Base-by-base conservation (phyloP, 495 filamentous ascomycete species). In the Hypoxylon fuscum region DNA sequence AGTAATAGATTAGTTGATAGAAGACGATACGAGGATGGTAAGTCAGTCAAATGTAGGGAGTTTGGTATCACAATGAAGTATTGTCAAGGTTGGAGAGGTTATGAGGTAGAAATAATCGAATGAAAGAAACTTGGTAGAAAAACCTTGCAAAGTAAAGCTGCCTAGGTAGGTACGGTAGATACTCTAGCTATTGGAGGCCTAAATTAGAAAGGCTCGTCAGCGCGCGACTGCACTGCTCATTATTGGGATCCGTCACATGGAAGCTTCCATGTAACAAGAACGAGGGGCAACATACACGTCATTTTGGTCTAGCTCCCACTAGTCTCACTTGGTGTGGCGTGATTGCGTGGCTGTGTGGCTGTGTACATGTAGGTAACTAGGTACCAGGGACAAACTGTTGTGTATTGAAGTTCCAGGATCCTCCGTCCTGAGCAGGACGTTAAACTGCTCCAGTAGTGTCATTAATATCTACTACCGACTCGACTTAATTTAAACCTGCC, bases 201-300 rank as follows among this genome's bases (percentile, higher is more conserved):
- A n/a, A 42, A 6, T 35, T 22, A 15, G 31, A 41, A 57, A 27
- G 25, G 8, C 25, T 62, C 37, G 37, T 45, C 44, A 46, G 35
- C 48, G 21, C 49, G 49, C 57, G 51, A 27, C 25, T 27, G 25
- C 25, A 27, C 58, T 61, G 49, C 50, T 15, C 34, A 8, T 53
- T 11, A 38, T n/a, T n/a, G n/a, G n/a, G n/a, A n/a, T n/a, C n/a
- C n/a, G n/a, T n/a, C n/a, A n/a, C n/a, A n/a, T n/a, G n/a, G n/a
- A n/a, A 58, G 53, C 54, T 41, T n/a, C n/a, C n/a, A n/a, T 59
- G 54, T 47, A 56, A 18, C 22, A 34, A 20, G 25, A 49, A 62
- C 45, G 60, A 68, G 65, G 65, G 65, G 65, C 55, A 55, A 64
- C 23, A 64, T 42, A 52, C 42, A 64, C 56, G 64, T 63, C 64